phyloP scores from a whole-genome alignment of 1,284 basidiomycete species.

The Ustilago curta region DNA sequence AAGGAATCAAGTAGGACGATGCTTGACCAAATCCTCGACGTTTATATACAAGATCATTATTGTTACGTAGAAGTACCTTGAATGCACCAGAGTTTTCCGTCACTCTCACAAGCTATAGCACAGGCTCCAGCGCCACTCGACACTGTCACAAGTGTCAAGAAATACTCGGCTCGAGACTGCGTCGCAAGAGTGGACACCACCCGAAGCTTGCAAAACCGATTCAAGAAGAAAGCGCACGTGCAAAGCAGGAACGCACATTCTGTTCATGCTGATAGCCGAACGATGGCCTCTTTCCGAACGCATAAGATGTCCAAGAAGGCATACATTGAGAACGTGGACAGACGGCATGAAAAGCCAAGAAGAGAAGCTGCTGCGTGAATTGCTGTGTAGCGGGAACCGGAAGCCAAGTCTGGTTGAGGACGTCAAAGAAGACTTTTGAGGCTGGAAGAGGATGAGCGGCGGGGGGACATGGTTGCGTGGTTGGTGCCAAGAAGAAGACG shows the following conservation, averaged over 20 bases:
- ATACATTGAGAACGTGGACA: neutral
- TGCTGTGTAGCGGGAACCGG: no score
- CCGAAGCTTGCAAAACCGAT: neutral
- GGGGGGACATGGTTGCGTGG: conserved; percentile 4
- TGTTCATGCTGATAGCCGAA: no score
- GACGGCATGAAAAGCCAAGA: conserved; percentile 1
- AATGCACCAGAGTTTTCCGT: no score
- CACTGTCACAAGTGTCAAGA: no score
- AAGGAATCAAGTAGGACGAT: neutral
- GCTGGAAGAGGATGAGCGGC: no score
- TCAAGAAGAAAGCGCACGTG: neutral
- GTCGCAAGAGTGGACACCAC: no score
- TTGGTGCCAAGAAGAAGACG: conserved; percentile 10
- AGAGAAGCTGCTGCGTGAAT: neutral
- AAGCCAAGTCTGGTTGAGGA: neutral
- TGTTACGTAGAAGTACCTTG: no score
- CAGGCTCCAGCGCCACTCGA: no score
- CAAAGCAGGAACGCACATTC: neutral
- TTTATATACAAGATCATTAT: neutral
- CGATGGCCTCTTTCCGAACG: no score
- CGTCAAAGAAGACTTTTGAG: neutral
- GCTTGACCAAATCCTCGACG: neutral
- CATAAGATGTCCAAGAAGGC: neutral
- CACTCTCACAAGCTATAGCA: no score
- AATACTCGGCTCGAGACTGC: neutral